Conservation (phyloP, 164 flowering plant species). For the Vitis rotundifolia region DNA sequence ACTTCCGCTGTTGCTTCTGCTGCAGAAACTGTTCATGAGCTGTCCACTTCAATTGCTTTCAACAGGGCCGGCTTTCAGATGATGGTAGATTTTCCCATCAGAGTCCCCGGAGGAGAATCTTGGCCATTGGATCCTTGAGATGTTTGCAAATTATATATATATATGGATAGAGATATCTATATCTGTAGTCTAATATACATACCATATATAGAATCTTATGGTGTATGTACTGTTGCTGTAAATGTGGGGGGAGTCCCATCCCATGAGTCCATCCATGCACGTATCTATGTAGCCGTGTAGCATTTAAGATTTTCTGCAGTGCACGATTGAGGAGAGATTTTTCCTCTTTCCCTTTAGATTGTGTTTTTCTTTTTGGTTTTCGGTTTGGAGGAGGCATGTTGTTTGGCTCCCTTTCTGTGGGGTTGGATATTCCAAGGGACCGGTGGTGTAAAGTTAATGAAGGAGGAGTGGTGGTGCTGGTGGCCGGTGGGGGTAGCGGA, state of each 20-base stretch:
- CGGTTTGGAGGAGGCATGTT: too few relatives aligned
- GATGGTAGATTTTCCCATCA: conserved; percentile 30
- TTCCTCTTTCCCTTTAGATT: too few relatives aligned
- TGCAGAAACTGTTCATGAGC: conserved; percentile 23
- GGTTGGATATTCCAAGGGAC: too few relatives aligned
- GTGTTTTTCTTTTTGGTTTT: too few relatives aligned
- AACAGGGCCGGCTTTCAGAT: conserved; percentile 33
- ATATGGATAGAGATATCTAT: too few relatives aligned
- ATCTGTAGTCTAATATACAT: neutral
- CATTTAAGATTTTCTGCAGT: neutral
- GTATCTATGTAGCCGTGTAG: neutral
- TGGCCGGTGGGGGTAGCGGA: too few relatives aligned
- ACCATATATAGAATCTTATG: neutral
- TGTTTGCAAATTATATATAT: neutral
- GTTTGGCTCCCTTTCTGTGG: too few relatives aligned
- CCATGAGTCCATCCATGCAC: neutral
- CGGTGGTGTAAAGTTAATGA: too few relatives aligned
- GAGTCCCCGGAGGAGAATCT: conserved; percentile 25
- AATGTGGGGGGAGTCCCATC: neutral
- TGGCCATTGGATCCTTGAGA: conserved; percentile 22
- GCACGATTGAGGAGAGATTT: neutral
- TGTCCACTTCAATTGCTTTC: conserved; percentile 42
- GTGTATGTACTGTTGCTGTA: neutral
- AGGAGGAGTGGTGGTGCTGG: too few relatives aligned
- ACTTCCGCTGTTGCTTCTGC: neutral